A percentile compares a stretch with the other conserved stretches of the same genome.
Evolutionary conservation across 441 rosid genomes (phyloP).

Genomic region (Adansonia gregorii): DNA sequence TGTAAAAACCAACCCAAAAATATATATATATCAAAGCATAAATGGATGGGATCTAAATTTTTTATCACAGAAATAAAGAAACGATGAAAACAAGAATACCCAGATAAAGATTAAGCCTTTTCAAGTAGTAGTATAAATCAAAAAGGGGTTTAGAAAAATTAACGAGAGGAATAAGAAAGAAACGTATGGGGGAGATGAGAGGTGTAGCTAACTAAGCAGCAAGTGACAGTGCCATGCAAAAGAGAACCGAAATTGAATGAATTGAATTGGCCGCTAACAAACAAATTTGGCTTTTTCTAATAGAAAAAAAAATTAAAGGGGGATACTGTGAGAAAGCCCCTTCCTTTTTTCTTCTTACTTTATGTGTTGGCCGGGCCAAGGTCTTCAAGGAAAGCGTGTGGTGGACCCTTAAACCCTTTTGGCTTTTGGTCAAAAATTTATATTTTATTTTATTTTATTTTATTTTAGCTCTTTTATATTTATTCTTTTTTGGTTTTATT

Average conservation of each 20-base stretch:
- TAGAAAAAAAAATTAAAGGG: no score
- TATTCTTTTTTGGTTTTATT: background rate
- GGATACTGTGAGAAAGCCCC: background rate
- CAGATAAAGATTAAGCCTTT: slow-evolving; percentile 4
- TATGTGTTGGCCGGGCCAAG: background rate
- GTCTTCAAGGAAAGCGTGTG: slow-evolving; percentile 8
- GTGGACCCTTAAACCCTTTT: slow-evolving; percentile 17
- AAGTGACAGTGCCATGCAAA: slow-evolving; percentile 41
- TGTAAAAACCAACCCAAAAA: background rate
- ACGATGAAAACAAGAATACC: slow-evolving; percentile 9
- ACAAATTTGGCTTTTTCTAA: slow-evolving; percentile 29
- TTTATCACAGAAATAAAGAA: background rate
- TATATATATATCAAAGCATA: background rate
- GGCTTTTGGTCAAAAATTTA: background rate
- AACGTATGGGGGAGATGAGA: background rate
- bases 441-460: background rate
- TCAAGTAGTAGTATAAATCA: background rate
- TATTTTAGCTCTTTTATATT: no score
- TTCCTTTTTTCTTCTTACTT: background rate
- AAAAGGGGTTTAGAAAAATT: background rate
- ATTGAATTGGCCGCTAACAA: slow-evolving; percentile 21
- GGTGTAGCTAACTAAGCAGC: slow-evolving; percentile 22
- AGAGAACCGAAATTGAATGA: slow-evolving; percentile 13
- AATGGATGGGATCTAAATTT: background rate
- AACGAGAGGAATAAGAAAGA: background rate